phyloP scores from a whole-genome alignment of 352 stramenopile species.

The Pythium oligandrum region DNA sequence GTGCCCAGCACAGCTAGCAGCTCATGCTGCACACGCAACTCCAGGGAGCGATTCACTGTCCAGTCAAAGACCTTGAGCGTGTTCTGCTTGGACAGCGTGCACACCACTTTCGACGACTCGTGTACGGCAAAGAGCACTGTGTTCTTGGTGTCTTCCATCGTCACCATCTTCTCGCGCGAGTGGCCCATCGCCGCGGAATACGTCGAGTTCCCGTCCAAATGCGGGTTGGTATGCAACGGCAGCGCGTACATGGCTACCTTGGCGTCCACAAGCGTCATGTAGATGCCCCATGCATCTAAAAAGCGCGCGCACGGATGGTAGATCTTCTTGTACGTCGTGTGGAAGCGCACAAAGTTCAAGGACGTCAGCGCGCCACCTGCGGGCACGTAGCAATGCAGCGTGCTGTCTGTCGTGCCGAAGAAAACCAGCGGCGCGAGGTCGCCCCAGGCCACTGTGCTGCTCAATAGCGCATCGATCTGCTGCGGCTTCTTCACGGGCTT shows the following conservation, averaged over 20 bases:
- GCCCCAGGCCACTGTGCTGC: slow-evolving; percentile 28
- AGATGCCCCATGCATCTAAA: slow-evolving; percentile 69
- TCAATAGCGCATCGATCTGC: slow-evolving; percentile 43
- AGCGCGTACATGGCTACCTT: slow-evolving; percentile 59
- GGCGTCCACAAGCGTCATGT: slow-evolving; percentile 45
- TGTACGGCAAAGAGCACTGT: slow-evolving; percentile 47
- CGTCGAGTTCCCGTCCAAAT: slow-evolving; percentile 27
- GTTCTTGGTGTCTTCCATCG: slow-evolving; percentile 60
- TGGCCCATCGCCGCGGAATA: background rate
- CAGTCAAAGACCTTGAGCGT: slow-evolving; percentile 73
- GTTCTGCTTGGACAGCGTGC: slow-evolving; percentile 53
- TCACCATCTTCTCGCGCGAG: slow-evolving; percentile 21
- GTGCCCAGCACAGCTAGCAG: slow-evolving; percentile 24
- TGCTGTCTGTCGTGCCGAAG: slow-evolving; percentile 46
- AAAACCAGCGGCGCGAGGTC: slow-evolving; percentile 49
- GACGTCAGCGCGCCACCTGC: slow-evolving; percentile 8
- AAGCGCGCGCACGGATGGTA: slow-evolving; percentile 48
- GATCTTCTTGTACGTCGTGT: slow-evolving; percentile 57
- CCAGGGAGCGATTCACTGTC: slow-evolving; percentile 46
- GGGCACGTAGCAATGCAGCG: slow-evolving; percentile 53
- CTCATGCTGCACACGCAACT: slow-evolving; percentile 54
- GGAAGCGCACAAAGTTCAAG: slow-evolving; percentile 32
- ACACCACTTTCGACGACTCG: slow-evolving; percentile 48
- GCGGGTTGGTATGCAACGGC: slow-evolving; percentile 45
- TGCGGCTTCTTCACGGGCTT: slow-evolving; percentile 47